Base-by-base conservation (phyloP, 2,329 filamentous ascomycete genomes). In the Teratosphaeria viscida region DNA sequence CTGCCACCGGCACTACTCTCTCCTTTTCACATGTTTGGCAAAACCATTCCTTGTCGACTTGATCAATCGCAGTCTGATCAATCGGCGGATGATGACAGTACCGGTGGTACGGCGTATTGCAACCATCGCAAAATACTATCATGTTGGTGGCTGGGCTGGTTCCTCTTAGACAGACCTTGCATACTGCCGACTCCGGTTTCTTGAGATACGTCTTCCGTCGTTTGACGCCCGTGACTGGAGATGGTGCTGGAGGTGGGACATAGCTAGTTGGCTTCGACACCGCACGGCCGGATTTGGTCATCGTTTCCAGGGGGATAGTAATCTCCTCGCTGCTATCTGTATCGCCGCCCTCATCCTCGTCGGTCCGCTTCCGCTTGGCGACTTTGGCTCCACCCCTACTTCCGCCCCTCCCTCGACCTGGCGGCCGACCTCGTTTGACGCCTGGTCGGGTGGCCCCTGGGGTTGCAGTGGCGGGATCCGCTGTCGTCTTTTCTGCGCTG, bases 111-210 rank as follows among this genome's bases (percentile, higher is more conserved):
- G 85, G 83, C 34, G 80, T 79, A 70, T 90, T 89, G 76, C 90
- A 95, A 16, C 85, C 85, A 73, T 92, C 88, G 75, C 90, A 95
- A 72, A 92, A 90, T 2, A 94, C 89, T 70, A 95, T 92, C 74
- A 86, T 83, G 74, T 94, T 94, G 65, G 78, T 84, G n/a, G 78
- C 72, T 2, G 87, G 86, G 67, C 87, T 89, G 64, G 87, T 82
- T 10, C 87, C 85, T 64, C 89, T 80, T 57, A 85, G 81, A 74
- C 90, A 95, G 63, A 83, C 81, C 66, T 85, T 86, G 76, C 89
- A 94, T 35, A 88, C 79, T 14, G 80, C 79, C 62, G 83, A 78
- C 68, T 85, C 82, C 62, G 73, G 72, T 75, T 73, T 82, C 64
- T 73, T 77, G 63, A 74, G 63, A 68, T 76, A 79, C 26, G 81